Conservation (phyloP, 2,329 filamentous ascomycete genomes). For the Aspergillus persii region DNA sequence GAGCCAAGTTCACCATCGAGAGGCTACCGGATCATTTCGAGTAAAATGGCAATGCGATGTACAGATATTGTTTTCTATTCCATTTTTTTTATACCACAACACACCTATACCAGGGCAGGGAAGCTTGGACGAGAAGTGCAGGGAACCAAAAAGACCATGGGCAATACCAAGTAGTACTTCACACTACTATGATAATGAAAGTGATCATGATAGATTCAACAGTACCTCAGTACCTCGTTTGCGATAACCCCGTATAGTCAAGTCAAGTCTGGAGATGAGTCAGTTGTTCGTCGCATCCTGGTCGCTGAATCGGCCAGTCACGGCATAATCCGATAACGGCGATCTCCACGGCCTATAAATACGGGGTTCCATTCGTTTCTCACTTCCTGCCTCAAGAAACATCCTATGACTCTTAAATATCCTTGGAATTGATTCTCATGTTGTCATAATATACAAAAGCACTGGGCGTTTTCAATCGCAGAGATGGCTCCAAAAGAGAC, state of each 20-base stretch:
- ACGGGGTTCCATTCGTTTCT: background rate
- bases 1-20: conserved; percentile 94
- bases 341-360: background rate
- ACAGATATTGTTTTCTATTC: background rate
- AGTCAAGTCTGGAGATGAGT: background rate
- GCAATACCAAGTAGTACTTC: background rate
- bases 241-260: background rate
- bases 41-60: conserved; percentile 6
- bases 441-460: background rate
- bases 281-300: background rate
- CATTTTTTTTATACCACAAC: background rate
- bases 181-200: background rate
- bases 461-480: background rate
- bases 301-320: background rate
- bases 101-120: background rate
- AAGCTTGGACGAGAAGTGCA: background rate
- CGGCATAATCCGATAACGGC: background rate
- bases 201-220: background rate
- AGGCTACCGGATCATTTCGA: conserved; percentile 81
- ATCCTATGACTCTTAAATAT: background rate
- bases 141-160: background rate
- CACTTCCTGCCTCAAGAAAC: background rate
- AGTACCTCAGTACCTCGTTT: background rate
- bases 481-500: conserved; percentile 30
- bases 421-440: background rate